These are phyloP conservation scores for Malus hybrid DNA, from an alignment of 331 rosid species.

Conservation along the genomic window DNA sequence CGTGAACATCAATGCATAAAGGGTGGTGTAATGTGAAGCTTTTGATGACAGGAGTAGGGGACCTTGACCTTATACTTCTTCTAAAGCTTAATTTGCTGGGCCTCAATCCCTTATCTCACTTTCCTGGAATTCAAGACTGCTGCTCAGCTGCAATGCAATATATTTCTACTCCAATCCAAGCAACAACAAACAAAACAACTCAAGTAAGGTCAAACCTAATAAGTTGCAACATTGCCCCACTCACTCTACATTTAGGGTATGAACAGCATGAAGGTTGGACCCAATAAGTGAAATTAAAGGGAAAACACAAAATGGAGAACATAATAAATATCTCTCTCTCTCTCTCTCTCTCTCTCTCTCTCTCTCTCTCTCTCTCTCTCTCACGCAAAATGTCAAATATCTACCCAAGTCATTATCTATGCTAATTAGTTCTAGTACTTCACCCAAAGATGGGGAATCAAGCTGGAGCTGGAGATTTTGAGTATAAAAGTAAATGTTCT, in stretches of 20 bases:
- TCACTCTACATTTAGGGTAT: neutral
- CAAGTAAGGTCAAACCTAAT: constrained; percentile 2
- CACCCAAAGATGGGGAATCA: no score
- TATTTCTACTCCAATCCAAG: constrained; percentile 9
- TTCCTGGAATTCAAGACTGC: constrained; percentile 40
- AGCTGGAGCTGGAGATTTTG: no score
- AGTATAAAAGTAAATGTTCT: no score
- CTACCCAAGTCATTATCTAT: no score
- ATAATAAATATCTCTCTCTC: no score
- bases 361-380: no score
- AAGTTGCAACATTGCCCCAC: neutral
- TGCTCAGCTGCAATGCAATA: constrained; percentile 10
- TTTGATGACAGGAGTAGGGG: constrained; percentile 54
- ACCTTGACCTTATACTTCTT: constrained; percentile 43
- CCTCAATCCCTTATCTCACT: constrained; percentile 28
- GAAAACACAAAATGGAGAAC: no score
- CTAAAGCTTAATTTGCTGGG: constrained; percentile 26
- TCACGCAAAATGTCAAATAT: no score
- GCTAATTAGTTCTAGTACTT: no score
- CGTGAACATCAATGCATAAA: constrained; percentile 51
- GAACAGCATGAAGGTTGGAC: no score
- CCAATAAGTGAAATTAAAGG: no score
- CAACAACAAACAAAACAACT: constrained; percentile 4
- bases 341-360: no score
- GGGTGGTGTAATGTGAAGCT: constrained; percentile 39